phyloP scores from a whole-genome alignment of 108 stramenopile genomes.

The Phaeodactylum tricornutum region DNA sequence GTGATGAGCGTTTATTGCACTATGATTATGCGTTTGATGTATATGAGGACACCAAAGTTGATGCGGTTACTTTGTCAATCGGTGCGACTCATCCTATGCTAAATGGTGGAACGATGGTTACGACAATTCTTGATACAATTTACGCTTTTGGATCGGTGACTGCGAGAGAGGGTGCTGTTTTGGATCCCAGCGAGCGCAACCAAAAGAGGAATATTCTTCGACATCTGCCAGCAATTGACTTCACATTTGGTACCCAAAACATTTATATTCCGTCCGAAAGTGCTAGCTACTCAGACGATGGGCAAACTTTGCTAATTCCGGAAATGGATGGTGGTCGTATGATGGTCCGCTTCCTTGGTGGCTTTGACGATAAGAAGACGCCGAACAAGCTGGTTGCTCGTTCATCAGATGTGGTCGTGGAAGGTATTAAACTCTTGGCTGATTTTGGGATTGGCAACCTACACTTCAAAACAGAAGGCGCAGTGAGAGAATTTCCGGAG shows the following conservation, averaged over 20 bases:
- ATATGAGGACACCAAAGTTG: conserved; percentile 56
- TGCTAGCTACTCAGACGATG: conserved; percentile 72
- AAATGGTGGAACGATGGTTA: conserved; percentile 73
- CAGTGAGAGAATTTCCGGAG: conserved; percentile 82
- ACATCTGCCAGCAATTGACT: conserved; percentile 77
- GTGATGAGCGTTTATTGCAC: conserved; percentile 37
- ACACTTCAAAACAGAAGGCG: conserved; percentile 52
- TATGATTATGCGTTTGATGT: conserved; percentile 82
- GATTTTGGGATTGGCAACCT: conserved; percentile 67
- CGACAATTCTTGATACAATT: conserved; percentile 71
- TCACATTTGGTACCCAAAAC: conserved; percentile 72
- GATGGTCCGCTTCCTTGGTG: conserved; percentile 54
- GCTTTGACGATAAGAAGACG: conserved; percentile 40
- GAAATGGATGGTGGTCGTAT: conserved; percentile 71
- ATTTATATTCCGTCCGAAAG: conserved; percentile 72
- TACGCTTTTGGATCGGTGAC: conserved; percentile 71
- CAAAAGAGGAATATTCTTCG: conserved; percentile 74
- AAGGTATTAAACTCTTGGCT: conserved; percentile 68
- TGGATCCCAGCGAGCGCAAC: conserved; percentile 60
- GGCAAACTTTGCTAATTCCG: conserved; percentile 62
- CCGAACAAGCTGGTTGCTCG: conserved; percentile 12
- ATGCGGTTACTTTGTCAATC: conserved; percentile 66
- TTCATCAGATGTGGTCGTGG: conserved; percentile 21
- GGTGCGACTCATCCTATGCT: conserved; percentile 81
- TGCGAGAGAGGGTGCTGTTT: conserved; percentile 61